Evolutionary conservation across 202 grass and related monocot species (phyloP).

Genomic region (Saccharum hybrid): DNA sequence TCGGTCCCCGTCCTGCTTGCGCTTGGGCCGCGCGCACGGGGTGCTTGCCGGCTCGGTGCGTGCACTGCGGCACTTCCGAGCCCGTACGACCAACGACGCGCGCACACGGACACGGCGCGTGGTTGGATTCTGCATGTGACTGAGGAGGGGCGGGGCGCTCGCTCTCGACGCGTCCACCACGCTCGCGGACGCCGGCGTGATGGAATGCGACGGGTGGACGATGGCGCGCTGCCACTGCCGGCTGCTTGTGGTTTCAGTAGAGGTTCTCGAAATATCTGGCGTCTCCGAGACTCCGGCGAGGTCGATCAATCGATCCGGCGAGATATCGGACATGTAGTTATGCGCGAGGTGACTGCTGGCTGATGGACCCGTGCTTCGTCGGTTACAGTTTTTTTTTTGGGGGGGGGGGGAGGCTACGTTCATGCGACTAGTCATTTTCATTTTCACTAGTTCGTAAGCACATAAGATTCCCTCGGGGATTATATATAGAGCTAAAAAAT

Average conservation of each 20-base stretch:
- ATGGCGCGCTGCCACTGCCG: too few species aligned
- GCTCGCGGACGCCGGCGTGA: too few species aligned
- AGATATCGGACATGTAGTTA: background rate
- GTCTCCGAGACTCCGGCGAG: background rate
- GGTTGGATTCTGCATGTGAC: too few species aligned
- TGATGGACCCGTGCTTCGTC: background rate
- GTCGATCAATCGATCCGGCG: background rate
- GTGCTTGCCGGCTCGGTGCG: too few species aligned
- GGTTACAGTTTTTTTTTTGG: background rate
- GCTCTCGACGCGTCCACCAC: too few species aligned
- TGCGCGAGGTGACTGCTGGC: background rate
- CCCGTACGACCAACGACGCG: too few species aligned
- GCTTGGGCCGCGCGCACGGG: background rate
- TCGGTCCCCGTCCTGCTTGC: background rate
- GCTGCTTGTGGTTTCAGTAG: background rate
- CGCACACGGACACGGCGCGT: too few species aligned
- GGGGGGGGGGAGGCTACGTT: background rate
- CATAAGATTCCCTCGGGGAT: background rate
- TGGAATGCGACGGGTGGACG: too few species aligned
- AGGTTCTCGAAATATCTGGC: constrained; percentile 46
- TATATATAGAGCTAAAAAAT: background rate
- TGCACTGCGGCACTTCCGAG: background rate
- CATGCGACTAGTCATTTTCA: background rate
- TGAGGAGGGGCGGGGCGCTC: too few species aligned
- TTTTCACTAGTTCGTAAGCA: background rate